Percentiles rank a stretch among this genome's conserved stretches.
Conservation (phyloP, 2,329 filamentous ascomycete species). For the Microdochium bolleyi region DNA sequence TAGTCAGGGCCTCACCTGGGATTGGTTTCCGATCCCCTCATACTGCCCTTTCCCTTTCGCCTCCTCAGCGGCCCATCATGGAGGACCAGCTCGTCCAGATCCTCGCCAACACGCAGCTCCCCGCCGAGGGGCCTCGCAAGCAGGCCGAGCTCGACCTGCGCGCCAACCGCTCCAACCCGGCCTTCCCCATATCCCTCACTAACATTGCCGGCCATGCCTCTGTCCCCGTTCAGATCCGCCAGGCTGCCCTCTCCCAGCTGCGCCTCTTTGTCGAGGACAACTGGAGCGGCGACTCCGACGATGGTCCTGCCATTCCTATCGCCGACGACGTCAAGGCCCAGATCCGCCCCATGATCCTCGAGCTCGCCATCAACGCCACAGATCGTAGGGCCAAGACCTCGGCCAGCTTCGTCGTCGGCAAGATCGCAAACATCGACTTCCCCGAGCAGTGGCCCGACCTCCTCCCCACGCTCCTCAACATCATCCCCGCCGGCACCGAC, state of each 20-base stretch:
- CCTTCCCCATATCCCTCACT: conserved; percentile 72
- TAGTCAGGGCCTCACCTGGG: neutral
- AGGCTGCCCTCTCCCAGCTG: conserved; percentile 72
- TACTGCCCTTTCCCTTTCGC: too few relatives aligned
- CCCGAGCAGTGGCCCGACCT: conserved; percentile 92
- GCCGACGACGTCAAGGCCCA: conserved; percentile 65
- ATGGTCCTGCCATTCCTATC: conserved; percentile 56
- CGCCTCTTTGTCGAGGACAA: conserved; percentile 77
- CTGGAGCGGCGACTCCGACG: conserved; percentile 72
- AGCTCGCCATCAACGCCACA: conserved; percentile 65
- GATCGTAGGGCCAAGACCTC: conserved; percentile 83
- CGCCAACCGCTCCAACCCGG: conserved; percentile 58
- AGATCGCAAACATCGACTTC: conserved; percentile 89
- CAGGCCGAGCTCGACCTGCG: conserved; percentile 79
- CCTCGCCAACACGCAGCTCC: conserved; percentile 76
- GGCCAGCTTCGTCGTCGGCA: conserved; percentile 67
- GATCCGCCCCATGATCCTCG: conserved; percentile 66
- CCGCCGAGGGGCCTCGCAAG: conserved; percentile 69
- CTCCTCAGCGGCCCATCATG: conserved; percentile 43
- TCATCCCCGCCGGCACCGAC: conserved; percentile 70
- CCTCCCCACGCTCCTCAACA: conserved; percentile 68
- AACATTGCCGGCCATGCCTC: conserved; percentile 72
- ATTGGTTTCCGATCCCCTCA: too few relatives aligned
- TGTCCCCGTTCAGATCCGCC: conserved; percentile 67
- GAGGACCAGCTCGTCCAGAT: conserved; percentile 88